Base-by-base conservation (phyloP, 2,329 filamentous ascomycete genomes). In the Fusarium verticillioides region DNA sequence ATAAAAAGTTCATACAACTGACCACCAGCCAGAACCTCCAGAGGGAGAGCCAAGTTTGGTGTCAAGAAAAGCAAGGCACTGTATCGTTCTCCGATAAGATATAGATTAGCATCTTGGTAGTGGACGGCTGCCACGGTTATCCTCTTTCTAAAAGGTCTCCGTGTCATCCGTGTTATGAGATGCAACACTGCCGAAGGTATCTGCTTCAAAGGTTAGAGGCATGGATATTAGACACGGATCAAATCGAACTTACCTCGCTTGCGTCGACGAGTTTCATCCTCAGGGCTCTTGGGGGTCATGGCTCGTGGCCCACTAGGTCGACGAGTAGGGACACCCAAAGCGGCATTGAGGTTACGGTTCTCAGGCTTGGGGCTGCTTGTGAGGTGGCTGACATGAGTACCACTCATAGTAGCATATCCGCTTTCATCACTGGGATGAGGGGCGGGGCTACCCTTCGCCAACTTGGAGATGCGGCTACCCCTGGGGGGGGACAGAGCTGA, bases 261-360 rank as follows among this genome's bases (percentile, higher is more conserved):
- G 46, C 86, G 83, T 74, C 87, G 83, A 72, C 86, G 81, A 13
- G 82, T 82, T 26, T 86, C 86, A 46, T 87, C 84, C 52, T 86
- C 82, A 1, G 83, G 83, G 64, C 84, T 87, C 79, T 85, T 89
- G 1, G 89, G 88, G 9, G 88, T 90, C 89, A 91, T 91, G 23
- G 88, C 88, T 70, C 89, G 81, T 19, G 89, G 89, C 28, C 89
- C 89, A 60, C 87, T 90, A 30, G 89, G 89, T 64, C 88, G 81
- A 54, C 89, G 83, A 13, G 84, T 79, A n/a, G 87, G 87, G 8
- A 86, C 83, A 11, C 86, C 86, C 10, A 88, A 82, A 11, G 86
- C 87, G 21, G 84, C 84, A 75, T 84, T 90, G 44, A 90, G 79
- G 74, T 90, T 90, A 58, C 86, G 84, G 79, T 90, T 90, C 81